Evolutionary conservation across 2,329 filamentous ascomycete genomes (phyloP), one percentile per base, ranked within the genome.

Genomic region (Shiraia sp.): DNA sequence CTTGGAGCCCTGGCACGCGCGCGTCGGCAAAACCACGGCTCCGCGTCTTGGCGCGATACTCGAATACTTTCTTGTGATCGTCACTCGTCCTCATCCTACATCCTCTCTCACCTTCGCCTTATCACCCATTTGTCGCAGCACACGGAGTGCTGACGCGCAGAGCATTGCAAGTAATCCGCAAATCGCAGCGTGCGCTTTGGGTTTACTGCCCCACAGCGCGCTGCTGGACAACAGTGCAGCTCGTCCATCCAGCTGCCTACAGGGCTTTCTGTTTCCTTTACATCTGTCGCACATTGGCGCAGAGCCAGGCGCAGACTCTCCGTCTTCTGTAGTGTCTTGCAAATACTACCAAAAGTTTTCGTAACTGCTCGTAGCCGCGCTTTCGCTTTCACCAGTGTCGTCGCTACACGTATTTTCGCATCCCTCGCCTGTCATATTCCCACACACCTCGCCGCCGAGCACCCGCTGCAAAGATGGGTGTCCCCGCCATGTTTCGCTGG

Each of bases 401-500:
- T 39, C 43, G 22, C 37, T 43, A 34, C 36, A 39, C 32, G 34
- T 30, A 40, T 23, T 32, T 29, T 22, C 24, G 37, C 46, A 36
- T 22, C 35, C 32, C n/a, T 19, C 42, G 10, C 22, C 23, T 32
- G 14, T 32, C n/a, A 16, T 32, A 29, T 22, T 31, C 32, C 13
- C 33, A 37, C 36, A 42, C 24, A 38, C 38, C 51, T 48, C 52
- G 47, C 51, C 36, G 33, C 34, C 39, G 51, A 50, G 57, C 55
- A 47, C 48, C 46, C 31, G 30, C 49, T 53, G 51, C 55, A 36
- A 76, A 57, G 47, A 96, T 96, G 90, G 90, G 90, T 86, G 91
- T 96, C 63, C 90, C 90, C 57, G 90, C 91, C 48, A 87, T 93
- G 54, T 97, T 96, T 72, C 82, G 91, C 81, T 99, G 91, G 90